These are phyloP conservation scores for Schoenoplectus triqueter DNA, from an alignment of 202 grass and related monocot species.

Conservation along the genomic window DNA sequence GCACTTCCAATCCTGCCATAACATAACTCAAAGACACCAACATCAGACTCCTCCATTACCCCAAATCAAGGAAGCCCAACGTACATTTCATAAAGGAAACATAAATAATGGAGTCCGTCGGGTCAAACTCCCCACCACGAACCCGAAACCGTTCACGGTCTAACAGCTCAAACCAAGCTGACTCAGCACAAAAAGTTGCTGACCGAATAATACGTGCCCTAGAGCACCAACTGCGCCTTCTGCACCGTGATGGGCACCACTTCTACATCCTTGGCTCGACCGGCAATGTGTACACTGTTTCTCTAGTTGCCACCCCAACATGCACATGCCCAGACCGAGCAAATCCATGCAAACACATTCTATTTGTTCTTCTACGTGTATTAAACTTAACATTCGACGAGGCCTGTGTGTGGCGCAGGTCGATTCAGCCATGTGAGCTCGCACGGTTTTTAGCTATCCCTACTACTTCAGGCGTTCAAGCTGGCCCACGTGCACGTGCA, in stretches of 20 bases:
- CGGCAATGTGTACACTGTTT: slow-evolving; percentile 88
- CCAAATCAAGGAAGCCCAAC: slow-evolving; percentile 17
- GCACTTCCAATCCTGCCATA: not conserved
- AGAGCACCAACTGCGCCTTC: slow-evolving; percentile 71
- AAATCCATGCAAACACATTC: slow-evolving; percentile 86
- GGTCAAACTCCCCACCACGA: slow-evolving; percentile 27
- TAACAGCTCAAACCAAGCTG: slow-evolving; percentile 24
- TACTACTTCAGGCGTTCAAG: slow-evolving; percentile 49
- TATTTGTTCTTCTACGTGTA: slow-evolving; percentile 91
- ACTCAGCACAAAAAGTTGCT: slow-evolving; percentile 56
- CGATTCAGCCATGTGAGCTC: slow-evolving; percentile 70
- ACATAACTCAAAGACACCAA: slow-evolving; percentile 22
- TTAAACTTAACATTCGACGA: slow-evolving; percentile 77
- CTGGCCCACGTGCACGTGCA: slow-evolving; percentile 58
- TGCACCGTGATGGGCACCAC: slow-evolving; percentile 69
- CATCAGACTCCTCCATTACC: not conserved
- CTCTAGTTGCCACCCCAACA: slow-evolving; percentile 50
- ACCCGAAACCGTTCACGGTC: not conserved
- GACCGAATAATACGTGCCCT: slow-evolving; percentile 90
- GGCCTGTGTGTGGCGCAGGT: slow-evolving; percentile 76
- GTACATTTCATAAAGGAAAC: not conserved
- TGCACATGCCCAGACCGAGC: slow-evolving; percentile 88
- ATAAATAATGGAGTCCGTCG: slow-evolving; percentile 56
- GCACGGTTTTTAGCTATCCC: slow-evolving; percentile 62
- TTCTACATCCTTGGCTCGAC: slow-evolving; percentile 92